phyloP scores from a whole-genome alignment of 495 filamentous ascomycete species.

The Jackrogersella multiformis region DNA sequence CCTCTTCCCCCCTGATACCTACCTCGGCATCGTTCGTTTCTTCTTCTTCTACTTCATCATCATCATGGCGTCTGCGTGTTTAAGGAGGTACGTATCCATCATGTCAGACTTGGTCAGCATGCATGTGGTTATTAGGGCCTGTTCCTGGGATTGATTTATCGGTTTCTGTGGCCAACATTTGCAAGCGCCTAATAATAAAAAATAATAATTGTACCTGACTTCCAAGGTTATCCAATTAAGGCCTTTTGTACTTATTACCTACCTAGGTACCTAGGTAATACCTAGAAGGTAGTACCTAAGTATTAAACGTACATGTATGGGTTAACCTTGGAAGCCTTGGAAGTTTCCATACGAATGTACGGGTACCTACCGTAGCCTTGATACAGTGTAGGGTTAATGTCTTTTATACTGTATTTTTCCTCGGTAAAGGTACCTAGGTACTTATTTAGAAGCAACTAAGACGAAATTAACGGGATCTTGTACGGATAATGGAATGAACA shows the following conservation, averaged over 20 bases:
- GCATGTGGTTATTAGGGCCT: slow-evolving; percentile 39
- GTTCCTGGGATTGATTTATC: slow-evolving; percentile 39
- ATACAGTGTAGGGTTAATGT: slow-evolving; percentile 18
- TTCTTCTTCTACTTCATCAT: slow-evolving; percentile 8
- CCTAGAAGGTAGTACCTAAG: too few relatives aligned
- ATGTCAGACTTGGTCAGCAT: slow-evolving; percentile 45
- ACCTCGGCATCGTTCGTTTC: slow-evolving; percentile 17
- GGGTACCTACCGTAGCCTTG: slow-evolving; percentile 36
- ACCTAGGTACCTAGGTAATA: too few relatives aligned
- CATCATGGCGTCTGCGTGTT: not conserved
- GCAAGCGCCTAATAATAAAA: slow-evolving; percentile 10
- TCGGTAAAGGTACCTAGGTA: not conserved
- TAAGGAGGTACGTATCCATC: slow-evolving; percentile 21
- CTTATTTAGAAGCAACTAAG: not conserved
- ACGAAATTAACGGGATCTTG: not conserved
- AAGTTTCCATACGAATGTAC: too few relatives aligned
- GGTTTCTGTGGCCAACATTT: slow-evolving; percentile 31
- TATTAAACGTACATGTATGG: too few relatives aligned
- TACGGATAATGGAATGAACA: slow-evolving; percentile 8
- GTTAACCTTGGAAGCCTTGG: too few relatives aligned
- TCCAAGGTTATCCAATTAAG: too few relatives aligned
- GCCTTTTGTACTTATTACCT: not conserved
- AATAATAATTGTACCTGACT: not conserved
- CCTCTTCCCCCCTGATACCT: not conserved
- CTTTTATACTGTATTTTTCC: slow-evolving; percentile 22